Evolutionary conservation across 148 eudicot genomes (phyloP).

Genomic region (Mesembryanthemum crystallinum): DNA sequence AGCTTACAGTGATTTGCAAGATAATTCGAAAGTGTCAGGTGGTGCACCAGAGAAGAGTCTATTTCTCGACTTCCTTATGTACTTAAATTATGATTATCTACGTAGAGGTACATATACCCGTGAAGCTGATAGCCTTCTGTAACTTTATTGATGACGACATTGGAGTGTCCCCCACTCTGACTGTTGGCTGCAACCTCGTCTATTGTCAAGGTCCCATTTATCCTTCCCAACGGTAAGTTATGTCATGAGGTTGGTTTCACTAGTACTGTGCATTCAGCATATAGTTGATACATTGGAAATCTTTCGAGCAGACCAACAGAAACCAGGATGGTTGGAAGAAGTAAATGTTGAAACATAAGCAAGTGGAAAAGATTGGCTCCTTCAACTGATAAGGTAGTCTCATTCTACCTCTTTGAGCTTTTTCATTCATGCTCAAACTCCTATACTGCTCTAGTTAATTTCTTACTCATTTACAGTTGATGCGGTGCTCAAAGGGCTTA

Average conservation of each 20-base stretch:
- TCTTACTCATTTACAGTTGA: conserved; percentile 5
- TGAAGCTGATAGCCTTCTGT: conserved; percentile 20
- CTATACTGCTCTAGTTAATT: conserved; percentile 3
- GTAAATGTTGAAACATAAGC: neutral
- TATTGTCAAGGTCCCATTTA: conserved; percentile 2
- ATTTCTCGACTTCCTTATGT: conserved; percentile 85
- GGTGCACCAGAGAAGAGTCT: conserved; percentile 57
- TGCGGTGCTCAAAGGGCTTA: neutral
- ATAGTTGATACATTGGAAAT: neutral
- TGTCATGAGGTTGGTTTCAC: neutral
- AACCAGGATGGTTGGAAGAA: neutral
- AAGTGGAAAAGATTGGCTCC: neutral
- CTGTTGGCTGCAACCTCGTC: conserved; percentile 14
- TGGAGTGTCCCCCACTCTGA: conserved; percentile 1
- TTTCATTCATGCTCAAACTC: neutral
- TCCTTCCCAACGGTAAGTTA: neutral
- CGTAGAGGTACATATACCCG: conserved; percentile 32
- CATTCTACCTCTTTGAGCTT: neutral
- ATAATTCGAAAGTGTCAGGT: conserved; percentile 31
- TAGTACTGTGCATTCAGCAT: conserved; percentile 8
- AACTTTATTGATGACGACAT: conserved; percentile 15
- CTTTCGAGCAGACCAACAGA: neutral
- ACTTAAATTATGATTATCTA: conserved; percentile 66
- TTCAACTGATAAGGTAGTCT: conserved; percentile 10
- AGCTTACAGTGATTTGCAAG: conserved; percentile 50